A percentile compares a stretch with the other conserved stretches of the same genome.
Evolutionary conservation across 257 asterid genomes (phyloP).

Genomic region (Solanum sitiens): DNA sequence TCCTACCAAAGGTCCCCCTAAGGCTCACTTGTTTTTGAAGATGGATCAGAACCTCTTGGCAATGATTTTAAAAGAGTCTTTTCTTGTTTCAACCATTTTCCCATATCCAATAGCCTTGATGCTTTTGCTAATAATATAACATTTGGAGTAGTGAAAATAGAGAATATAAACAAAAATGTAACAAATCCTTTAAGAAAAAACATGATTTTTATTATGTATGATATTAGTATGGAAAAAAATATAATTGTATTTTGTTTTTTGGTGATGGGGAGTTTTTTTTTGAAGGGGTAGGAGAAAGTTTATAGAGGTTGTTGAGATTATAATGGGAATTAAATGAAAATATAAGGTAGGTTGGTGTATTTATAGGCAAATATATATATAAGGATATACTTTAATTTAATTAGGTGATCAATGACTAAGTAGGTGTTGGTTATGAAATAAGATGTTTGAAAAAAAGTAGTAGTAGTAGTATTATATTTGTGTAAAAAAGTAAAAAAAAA

Average conservation of each 20-base stretch:
- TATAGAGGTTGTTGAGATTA: not conserved
- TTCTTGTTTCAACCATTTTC: not conserved
- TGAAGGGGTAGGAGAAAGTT: not conserved
- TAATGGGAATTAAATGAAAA: not conserved
- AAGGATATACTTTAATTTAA: not conserved
- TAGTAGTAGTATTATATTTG: not conserved
- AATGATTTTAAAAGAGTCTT: not conserved
- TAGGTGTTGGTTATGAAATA: not conserved
- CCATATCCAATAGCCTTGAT: not conserved
- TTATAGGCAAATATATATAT: not conserved
- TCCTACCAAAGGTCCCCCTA: too few relatives aligned
- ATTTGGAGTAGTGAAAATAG: not conserved
- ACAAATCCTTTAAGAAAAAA: not conserved
- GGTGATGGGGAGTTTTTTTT: not conserved
- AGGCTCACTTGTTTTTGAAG: not conserved
- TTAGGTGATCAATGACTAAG: not conserved
- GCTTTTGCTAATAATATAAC: not conserved
- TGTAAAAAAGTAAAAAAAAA: not conserved
- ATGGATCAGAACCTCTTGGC: not conserved
- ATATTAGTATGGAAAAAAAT: too few relatives aligned
- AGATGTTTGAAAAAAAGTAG: not conserved
- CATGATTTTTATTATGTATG: not conserved
- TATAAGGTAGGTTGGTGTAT: not conserved
- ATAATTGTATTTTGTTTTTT: not conserved
- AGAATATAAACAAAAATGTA: not conserved